These are phyloP conservation scores for Pezicula rhizophila DNA, from an alignment of 2,329 filamentous ascomycete species.

Conservation along the genomic window DNA sequence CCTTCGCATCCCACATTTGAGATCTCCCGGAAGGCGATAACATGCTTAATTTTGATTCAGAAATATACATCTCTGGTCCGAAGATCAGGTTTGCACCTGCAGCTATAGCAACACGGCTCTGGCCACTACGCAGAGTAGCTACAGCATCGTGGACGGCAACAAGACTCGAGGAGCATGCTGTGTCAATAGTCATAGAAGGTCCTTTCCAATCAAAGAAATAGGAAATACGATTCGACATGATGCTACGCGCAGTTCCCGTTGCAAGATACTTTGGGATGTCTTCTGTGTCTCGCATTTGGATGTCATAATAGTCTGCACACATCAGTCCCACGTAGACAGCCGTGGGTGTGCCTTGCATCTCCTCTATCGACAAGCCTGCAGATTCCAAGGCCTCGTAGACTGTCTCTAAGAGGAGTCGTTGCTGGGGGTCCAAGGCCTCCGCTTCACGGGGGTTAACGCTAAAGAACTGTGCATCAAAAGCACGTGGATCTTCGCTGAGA, in stretches of 20 bases:
- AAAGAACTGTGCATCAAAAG: too few species aligned
- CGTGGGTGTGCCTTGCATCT: not conserved
- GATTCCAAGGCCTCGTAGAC: too few species aligned
- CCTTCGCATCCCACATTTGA: not conserved
- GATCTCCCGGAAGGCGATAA: not conserved
- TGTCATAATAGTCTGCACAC: not conserved
- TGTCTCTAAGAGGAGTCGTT: too few species aligned
- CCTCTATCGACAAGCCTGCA: too few species aligned
- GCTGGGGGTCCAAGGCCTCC: too few species aligned
- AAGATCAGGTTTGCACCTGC: constrained; percentile 1
- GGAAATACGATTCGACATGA: not conserved
- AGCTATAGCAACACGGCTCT: constrained; percentile 3
- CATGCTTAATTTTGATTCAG: not conserved
- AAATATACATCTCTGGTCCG: not conserved
- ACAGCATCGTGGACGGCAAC: constrained; percentile 44
- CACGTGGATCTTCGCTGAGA: too few species aligned
- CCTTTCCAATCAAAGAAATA: not conserved
- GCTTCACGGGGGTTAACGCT: too few species aligned
- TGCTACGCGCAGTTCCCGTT: not conserved
- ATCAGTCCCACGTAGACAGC: not conserved
- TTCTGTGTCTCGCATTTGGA: not conserved
- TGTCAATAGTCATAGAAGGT: constrained; percentile 22
- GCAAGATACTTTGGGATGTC: not conserved
- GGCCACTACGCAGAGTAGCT: constrained; percentile 1
- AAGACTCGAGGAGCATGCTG: constrained; percentile 51